These are phyloP conservation scores for Cornus kousa DNA, from an alignment of 148 eudicot genomes.

Conservation along the genomic window DNA sequence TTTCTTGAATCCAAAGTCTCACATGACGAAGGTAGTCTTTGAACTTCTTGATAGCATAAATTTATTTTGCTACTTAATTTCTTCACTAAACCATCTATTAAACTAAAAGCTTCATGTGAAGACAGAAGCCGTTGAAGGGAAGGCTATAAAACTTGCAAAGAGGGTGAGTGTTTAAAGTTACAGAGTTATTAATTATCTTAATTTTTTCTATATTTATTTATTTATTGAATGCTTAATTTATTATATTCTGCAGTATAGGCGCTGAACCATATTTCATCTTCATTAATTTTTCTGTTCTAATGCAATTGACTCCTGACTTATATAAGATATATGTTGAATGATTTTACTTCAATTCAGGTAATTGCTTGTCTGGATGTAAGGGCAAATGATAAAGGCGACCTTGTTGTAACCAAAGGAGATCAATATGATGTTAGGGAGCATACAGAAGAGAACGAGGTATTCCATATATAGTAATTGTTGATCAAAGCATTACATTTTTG, in stretches of 20 bases:
- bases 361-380: constrained; percentile 99
- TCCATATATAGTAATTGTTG: neutral
- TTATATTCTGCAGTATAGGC: neutral
- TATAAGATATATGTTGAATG: neutral
- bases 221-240: neutral
- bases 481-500: neutral
- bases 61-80: constrained; percentile 1
- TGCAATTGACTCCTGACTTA: neutral
- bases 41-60: constrained; percentile 13
- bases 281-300: neutral
- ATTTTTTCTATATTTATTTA: neutral
- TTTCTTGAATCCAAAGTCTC: constrained; percentile 70
- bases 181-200: neutral
- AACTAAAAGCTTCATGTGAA: constrained; percentile 50
- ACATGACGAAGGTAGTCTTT: constrained; percentile 56
- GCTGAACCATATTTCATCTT: neutral
- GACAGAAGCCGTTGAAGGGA: constrained; percentile 74
- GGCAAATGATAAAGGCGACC: constrained; percentile 91
- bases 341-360: constrained; percentile 44
- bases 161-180: constrained; percentile 53
- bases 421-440: constrained; percentile 97
- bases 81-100: constrained; percentile 26
- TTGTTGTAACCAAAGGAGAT: constrained; percentile 99
- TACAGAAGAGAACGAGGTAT: constrained; percentile 82
- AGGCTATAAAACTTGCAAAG: constrained; percentile 90